Evolutionary conservation across 352 stramenopile species (phyloP), one percentile per base, ranked within the genome.

Genomic region (Phytopythium oedochilum): DNA sequence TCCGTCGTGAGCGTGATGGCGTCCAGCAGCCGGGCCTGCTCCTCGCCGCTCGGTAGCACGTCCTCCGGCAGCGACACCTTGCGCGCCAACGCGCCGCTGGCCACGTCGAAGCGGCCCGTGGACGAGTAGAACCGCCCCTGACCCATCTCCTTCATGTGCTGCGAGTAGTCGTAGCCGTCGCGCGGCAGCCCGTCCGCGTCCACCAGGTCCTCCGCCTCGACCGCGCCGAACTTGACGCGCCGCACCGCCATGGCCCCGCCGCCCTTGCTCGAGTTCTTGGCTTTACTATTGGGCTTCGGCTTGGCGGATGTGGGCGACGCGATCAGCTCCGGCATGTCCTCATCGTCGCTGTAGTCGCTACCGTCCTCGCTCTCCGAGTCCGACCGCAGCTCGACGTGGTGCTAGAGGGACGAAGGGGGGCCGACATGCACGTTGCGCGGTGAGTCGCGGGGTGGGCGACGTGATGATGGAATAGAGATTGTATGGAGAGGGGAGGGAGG

Each of bases 131-230:
- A 96, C 25, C 76, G 80, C 54, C 86, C 72, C 42, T 90, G 71
- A 38, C 88, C 89, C 70, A 96, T 96, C 62, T 94, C 89, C 51
- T 92, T 94, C 66, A 97, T 72, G 71, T 98, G 92, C 66, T 96
- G 74, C 59, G 80, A 66, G 70, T 98, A 98, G 62, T 98, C 85
- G 70, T 98, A 98, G 53, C 89, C 89, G 66, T 98, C 92, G 59
- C 96, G 84, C 26, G 83, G 72, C 57, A 97, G 76, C 17, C 92
- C 92, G 43, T 96, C 74, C 56, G 88, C 86, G 51, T 97, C 86
- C 47, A 96, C 79, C 32, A 91, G 52, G 50, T 92, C 85, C 48
- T 88, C 73, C 12, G 74, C 81, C 20, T 83, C 70, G 32, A 89
- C 52, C 40, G 66, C 63, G 42, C 78, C 79, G 53, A 94, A 91